These are phyloP conservation scores for Calonectria pseudoturangicola DNA, from an alignment of 2,329 filamentous ascomycete genomes.

Conservation along the genomic window DNA sequence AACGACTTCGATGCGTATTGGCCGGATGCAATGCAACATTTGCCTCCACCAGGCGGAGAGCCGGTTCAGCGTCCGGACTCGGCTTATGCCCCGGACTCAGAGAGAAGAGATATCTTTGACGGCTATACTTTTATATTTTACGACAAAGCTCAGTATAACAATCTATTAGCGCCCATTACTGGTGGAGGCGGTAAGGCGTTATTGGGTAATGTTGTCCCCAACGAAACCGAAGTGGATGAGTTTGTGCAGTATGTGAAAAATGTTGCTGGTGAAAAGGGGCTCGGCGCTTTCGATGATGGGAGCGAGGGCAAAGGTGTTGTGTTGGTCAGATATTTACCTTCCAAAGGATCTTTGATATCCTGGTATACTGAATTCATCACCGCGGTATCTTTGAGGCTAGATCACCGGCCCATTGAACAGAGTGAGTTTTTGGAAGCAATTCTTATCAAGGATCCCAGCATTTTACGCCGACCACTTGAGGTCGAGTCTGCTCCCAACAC, in stretches of 20 bases:
- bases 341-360: slow-evolving; percentile 70
- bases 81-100: slow-evolving; percentile 82
- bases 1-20: slow-evolving; percentile 86
- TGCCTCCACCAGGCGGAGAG: slow-evolving; percentile 86
- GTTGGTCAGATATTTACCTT: slow-evolving; percentile 82
- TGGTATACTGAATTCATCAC: slow-evolving; percentile 84
- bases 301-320: slow-evolving; percentile 83
- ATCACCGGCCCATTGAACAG: slow-evolving; percentile 90
- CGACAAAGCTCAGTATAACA: slow-evolving; percentile 83
- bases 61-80: slow-evolving; percentile 79
- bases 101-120: slow-evolving; percentile 83
- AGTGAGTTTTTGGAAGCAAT: slow-evolving; percentile 95
- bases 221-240: slow-evolving; percentile 81
- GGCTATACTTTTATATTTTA: slow-evolving; percentile 94
- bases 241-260: slow-evolving; percentile 86
- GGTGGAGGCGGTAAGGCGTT: slow-evolving; percentile 90
- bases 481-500: slow-evolving; percentile 59
- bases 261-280: slow-evolving; percentile 83
- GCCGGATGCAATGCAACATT: slow-evolving; percentile 82
- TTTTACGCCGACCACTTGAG: slow-evolving; percentile 81
- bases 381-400: slow-evolving; percentile 81
- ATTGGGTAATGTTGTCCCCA: slow-evolving; percentile 75
- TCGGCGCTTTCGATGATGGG: slow-evolving; percentile 78
- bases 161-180: slow-evolving; percentile 83
- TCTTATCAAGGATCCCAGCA: slow-evolving; percentile 83